Percentiles rank a stretch among this genome's conserved stretches.
phyloP scores from a whole-genome alignment of 352 stramenopile genomes.

The Lagenidium sp. region DNA sequence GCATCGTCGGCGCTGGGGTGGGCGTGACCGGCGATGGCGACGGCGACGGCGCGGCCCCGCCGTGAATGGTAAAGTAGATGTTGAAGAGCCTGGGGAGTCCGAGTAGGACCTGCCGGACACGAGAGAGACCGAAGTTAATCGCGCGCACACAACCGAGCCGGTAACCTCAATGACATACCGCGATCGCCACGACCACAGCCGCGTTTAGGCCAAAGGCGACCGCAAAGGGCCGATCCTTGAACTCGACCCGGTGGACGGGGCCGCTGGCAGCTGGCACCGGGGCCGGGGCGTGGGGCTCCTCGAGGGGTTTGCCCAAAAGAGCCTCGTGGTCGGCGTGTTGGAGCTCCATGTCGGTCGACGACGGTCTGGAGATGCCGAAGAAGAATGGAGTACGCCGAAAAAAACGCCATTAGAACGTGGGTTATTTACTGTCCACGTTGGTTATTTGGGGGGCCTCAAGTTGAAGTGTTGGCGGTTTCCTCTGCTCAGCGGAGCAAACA shows the following conservation, averaged over 20 bases:
- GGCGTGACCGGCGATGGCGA: conserved; percentile 1
- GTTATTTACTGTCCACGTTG: conserved; percentile 2
- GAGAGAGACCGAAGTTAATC: no score
- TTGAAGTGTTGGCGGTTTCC: no score
- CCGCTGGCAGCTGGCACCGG: not conserved
- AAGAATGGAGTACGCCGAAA: conserved; percentile 1
- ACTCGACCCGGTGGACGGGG: conserved; percentile 27
- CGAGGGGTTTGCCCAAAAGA: conserved; percentile 42
- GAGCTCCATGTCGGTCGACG: conserved; percentile 47
- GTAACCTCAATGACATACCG: conserved; percentile 24
- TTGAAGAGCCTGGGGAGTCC: conserved; percentile 65
- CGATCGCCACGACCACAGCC: conserved; percentile 36
- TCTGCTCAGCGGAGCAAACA: no score
- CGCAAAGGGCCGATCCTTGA: conserved; percentile 60
- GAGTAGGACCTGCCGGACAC: conserved; percentile 37
- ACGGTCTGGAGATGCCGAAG: not conserved
- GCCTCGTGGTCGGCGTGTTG: conserved; percentile 46
- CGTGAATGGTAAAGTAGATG: conserved; percentile 75
- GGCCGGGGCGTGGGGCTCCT: conserved; percentile 1
- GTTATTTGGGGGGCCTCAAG: no score
- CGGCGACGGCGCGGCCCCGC: conserved; percentile 18
- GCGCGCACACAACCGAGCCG: no score
- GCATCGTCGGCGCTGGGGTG: no score
- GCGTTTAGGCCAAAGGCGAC: conserved; percentile 57
- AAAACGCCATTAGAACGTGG: conserved; percentile 6